Evolutionary conservation across 805 yeast genomes (phyloP), one percentile per base, ranked within the genome.

Genomic region (Cyberlindnera maclurae): DNA sequence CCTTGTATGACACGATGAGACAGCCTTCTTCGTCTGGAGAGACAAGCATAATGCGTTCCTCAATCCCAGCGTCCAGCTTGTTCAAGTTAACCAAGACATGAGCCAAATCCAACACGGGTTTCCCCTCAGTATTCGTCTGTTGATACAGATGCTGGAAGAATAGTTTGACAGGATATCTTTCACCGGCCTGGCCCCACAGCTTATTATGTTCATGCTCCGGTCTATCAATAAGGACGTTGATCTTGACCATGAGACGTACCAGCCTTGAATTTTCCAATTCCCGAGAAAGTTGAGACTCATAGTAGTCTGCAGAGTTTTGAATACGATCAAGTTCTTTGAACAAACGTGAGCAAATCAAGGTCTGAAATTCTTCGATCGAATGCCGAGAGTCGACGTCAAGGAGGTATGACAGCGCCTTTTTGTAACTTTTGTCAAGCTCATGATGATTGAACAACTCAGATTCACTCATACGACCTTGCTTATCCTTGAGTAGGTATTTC

Each of bases 251-350:
- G 31, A 93, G 67, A 43, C 97, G 70, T 49, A 90, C 87, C 24
- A 93, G 63, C 43, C 97, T 69, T 4, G 84, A 93, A 59, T 93
- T 93, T 58, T 93, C 97, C 18, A 89, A 63, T 58, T 90, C 97
- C 39, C 73, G 70, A 12, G 76, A 58, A 29, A 93, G 62, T 43
- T 73, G 75, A 3, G 73, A 63, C 55, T 82, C 89, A 47, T 73
- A 66, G 50, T 61, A 73, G 50, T 83, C 93, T 5, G 71, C 61
- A 37, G 67, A 61, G 31, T 65, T 65, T 53, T 75, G 73, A 15
- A 77, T 54, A 3, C 71, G 71, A 50, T 80, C 72, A 33, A 77
- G 45, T 5, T 70, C 52, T 27, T 60, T 59, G 41, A 78, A 59
- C 33, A 78, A 55, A 30, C 69, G 69, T 22, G 70, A 64, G 7